Conservation (phyloP, 225 moss, liverwort and hornwort species). For the Physcomitrium patens region DNA sequence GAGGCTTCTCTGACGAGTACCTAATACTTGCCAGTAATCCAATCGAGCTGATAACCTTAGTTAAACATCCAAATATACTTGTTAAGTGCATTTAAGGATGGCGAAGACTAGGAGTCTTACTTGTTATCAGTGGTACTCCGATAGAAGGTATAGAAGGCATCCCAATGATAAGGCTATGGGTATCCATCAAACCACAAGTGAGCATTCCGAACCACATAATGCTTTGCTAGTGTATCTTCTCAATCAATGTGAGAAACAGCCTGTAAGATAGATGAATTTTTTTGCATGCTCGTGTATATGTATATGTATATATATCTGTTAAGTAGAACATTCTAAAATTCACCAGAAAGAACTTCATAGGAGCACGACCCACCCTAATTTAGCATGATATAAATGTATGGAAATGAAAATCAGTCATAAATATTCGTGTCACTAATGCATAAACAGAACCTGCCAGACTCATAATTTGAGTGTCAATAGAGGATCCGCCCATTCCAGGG, state of each 20-base stretch:
- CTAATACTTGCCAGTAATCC: background rate
- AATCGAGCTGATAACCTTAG: conserved; percentile 7
- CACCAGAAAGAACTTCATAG: background rate
- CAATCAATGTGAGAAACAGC: background rate
- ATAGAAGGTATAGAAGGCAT: conserved; percentile 93
- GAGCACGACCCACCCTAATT: background rate
- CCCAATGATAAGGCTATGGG: conserved; percentile 91
- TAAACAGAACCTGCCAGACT: conserved; percentile 2
- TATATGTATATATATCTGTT: too few relatives aligned
- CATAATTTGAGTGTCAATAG: background rate
- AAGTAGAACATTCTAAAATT: background rate
- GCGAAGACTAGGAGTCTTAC: conserved; percentile 41
- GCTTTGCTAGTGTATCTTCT: background rate
- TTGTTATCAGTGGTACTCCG: conserved; percentile 98
- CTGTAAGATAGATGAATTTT: conserved; percentile 1
- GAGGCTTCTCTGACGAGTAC: conserved; percentile 11
- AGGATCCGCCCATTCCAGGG: background rate
- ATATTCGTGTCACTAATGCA: background rate
- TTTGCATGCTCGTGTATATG: background rate
- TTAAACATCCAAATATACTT: background rate
- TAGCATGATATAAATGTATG: background rate
- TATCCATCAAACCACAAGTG: conserved; percentile 36
- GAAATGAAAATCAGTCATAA: background rate
- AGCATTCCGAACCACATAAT: conserved; percentile 15
- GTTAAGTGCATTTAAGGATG: background rate